Conservation (phyloP, 306 rosid genomes). For the Prunus davidiana region DNA sequence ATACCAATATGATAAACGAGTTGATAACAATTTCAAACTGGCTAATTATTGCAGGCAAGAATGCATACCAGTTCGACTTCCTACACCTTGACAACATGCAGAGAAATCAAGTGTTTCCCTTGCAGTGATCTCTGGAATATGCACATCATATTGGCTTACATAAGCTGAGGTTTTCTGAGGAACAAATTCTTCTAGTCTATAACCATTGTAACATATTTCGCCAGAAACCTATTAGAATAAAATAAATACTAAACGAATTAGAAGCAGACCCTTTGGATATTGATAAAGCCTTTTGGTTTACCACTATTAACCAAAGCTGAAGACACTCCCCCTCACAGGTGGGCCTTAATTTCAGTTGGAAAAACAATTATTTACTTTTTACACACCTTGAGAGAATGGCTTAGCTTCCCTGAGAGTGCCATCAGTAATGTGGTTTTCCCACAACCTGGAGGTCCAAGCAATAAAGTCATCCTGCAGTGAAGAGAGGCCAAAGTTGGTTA, state of each 20-base stretch:
- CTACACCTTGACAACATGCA: conserved; percentile 67
- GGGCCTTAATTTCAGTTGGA: too few species aligned
- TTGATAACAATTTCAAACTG: neutral
- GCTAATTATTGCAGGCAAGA: neutral
- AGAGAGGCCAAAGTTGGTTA: neutral
- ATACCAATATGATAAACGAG: neutral
- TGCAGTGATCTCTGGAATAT: conserved; percentile 73
- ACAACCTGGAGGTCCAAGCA: conserved; percentile 56
- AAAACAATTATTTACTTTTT: too few species aligned
- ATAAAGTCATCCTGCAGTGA: conserved; percentile 38
- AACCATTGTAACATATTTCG: conserved; percentile 54
- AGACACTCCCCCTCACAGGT: too few species aligned
- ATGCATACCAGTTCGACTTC: conserved; percentile 51
- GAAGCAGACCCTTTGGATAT: neutral
- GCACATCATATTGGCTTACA: conserved; percentile 71
- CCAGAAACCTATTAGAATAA: conserved; percentile 41
- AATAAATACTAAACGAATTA: neutral
- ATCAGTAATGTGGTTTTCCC: conserved; percentile 47
- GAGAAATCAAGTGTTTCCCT: conserved; percentile 78
- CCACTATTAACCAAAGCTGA: too few species aligned
- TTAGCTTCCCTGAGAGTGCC: conserved; percentile 40
- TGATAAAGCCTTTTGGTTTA: neutral
- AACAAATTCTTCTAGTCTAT: conserved; percentile 52
- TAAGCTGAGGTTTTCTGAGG: conserved; percentile 71
- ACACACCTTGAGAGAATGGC: conserved; percentile 41